phyloP scores from a whole-genome alignment of 768 basidiomycete species.

The Fomitopsis pulvina region DNA sequence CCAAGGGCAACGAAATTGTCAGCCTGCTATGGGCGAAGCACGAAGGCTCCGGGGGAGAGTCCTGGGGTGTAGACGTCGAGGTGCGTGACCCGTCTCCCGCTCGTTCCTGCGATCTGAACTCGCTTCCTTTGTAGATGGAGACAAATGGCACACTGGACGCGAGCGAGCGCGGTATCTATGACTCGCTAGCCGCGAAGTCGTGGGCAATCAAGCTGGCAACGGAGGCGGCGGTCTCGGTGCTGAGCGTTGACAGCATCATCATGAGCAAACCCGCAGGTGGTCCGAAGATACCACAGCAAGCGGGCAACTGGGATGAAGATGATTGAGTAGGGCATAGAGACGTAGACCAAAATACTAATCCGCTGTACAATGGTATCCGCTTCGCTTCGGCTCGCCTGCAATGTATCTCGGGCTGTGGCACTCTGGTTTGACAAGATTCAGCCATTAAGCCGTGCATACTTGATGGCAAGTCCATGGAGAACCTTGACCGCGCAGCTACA shows the following conservation, averaged over 20 bases:
- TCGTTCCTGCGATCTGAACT: slow-evolving; percentile 1
- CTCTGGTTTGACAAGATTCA: too few species aligned
- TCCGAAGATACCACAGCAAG: slow-evolving; percentile 82
- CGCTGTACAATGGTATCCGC: background rate
- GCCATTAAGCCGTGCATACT: too few species aligned
- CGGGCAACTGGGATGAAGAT: slow-evolving; percentile 85
- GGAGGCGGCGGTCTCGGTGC: slow-evolving; percentile 84
- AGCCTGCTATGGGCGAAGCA: slow-evolving; percentile 89
- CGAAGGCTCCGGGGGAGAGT: slow-evolving; percentile 62
- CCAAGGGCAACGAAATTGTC: slow-evolving; percentile 89
- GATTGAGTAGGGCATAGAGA: slow-evolving; percentile 12
- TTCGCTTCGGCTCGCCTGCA: too few species aligned
- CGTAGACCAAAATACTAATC: background rate
- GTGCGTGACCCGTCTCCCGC: slow-evolving; percentile 31
- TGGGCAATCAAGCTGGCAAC: slow-evolving; percentile 91
- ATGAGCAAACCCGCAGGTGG: slow-evolving; percentile 93
- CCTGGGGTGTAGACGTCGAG: slow-evolving; percentile 88
- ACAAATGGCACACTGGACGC: slow-evolving; percentile 69
- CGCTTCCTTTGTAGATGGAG: slow-evolving; percentile 47
- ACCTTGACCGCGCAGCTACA: too few species aligned
- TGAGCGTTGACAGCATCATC: slow-evolving; percentile 96
- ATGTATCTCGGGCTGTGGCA: too few species aligned
- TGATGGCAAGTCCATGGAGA: too few species aligned
- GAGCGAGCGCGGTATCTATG: slow-evolving; percentile 62
- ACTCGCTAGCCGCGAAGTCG: slow-evolving; percentile 83